Base-by-base conservation (phyloP, 2,329 filamentous ascomycete genomes). In the Verticillium isaacii region DNA sequence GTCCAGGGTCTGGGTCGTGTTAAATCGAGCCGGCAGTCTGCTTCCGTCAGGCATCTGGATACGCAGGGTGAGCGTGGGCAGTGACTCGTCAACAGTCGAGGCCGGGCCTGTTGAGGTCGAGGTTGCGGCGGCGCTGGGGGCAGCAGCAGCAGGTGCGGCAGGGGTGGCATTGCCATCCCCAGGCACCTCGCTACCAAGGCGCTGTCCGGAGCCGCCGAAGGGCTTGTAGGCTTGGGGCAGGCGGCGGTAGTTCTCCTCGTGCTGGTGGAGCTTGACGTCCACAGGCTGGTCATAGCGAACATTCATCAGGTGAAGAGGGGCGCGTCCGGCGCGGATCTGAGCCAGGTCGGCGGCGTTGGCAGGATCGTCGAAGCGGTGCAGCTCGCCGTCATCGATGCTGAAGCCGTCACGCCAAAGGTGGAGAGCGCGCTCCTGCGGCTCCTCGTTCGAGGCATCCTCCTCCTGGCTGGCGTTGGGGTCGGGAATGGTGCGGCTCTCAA, bases 381-480 rank as follows among this genome's bases (percentile, higher is more conserved):
- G 84, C 56, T 88, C 85, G 32, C 92, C 92, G 69, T 95, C 90
- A 63, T 93, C 91, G 64, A 96, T 87, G 66, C 90, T 94, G 77
- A 95, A 94, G 15, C 92, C 92, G 71, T 96, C 89, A 52, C 84
- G 83, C 92, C 92, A 96, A 55, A 95, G 82, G 70, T 94, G 91
- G 60, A 96, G 81, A 12, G 86, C 84, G 58, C 91, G 87, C 58
- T 86, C 85, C 64, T 90, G 86, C 5, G 84, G 82, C 37, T 82
- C 78, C 11, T 74, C 76, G 17, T 72, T 60, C 68, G 70, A 8
- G 72, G 68, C 56, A 52, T 25, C 45, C 3, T 52, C 19, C 8
- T 52, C 45, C 19, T 23, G 9, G 69, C 69, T 62, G 66, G 72
- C 58, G 0, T 64, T 74, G 32, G 89, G 85, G 66, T 91, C 87